These are phyloP conservation scores for Penicillium palitans DNA, from an alignment of 2,329 filamentous ascomycete genomes.

Conservation along the genomic window DNA sequence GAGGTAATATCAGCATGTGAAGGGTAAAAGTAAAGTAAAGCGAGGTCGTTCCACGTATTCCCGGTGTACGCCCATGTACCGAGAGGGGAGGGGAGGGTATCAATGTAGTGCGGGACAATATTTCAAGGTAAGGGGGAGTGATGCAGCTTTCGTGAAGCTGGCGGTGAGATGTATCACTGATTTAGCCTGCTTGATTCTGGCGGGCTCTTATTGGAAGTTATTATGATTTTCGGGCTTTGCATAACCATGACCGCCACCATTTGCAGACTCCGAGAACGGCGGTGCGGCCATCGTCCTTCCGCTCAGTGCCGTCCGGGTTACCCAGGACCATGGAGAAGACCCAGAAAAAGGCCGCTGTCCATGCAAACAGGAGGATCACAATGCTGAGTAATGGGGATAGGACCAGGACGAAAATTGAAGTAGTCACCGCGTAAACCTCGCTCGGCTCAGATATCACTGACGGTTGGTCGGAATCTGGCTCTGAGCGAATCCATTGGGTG, in stretches of 20 bases:
- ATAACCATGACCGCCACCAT: slow-evolving; percentile 63
- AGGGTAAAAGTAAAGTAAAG: slow-evolving; percentile 7
- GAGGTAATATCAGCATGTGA: slow-evolving; percentile 18
- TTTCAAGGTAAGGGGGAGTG: slow-evolving; percentile 1
- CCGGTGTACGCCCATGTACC: slow-evolving; percentile 1
- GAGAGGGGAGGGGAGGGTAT: slow-evolving; percentile 3
- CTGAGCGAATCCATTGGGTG: slow-evolving; percentile 43
- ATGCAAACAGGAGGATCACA: slow-evolving; percentile 57
- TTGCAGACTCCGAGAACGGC: slow-evolving; percentile 59
- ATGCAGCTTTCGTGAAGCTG: not conserved
- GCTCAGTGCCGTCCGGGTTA: slow-evolving; percentile 61
- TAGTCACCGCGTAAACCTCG: slow-evolving; percentile 37
- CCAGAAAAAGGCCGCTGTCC: slow-evolving; percentile 64
- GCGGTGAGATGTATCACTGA: not conserved
- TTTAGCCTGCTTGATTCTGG: not conserved
- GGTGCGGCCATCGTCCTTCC: slow-evolving; percentile 61
- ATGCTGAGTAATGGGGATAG: slow-evolving; percentile 59
- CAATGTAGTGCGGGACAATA: slow-evolving; percentile 7
- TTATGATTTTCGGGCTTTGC: slow-evolving; percentile 31
- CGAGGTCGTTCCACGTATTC: slow-evolving; percentile 16
- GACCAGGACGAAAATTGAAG: slow-evolving; percentile 54
- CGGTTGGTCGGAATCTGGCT: slow-evolving; percentile 34
- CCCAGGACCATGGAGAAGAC: slow-evolving; percentile 61
- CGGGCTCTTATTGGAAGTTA: not conserved
- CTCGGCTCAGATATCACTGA: slow-evolving; percentile 29